Evolutionary conservation across 75 land plant species (phyloP).

Genomic region (Cryptomeria japonica): DNA sequence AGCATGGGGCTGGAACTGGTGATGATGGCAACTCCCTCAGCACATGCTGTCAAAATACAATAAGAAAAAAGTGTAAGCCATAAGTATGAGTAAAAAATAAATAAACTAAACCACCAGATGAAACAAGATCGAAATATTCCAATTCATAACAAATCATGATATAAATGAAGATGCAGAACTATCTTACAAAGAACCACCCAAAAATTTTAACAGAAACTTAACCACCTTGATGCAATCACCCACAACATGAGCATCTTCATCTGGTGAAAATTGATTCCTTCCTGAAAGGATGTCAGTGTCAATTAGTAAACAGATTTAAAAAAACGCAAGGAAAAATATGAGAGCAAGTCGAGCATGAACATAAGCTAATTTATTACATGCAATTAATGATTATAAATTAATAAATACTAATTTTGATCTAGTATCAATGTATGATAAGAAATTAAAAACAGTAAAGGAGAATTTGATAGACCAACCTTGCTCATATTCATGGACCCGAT

Average conservation of each 20-base stretch:
- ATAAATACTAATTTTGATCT: background rate
- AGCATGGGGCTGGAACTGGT: slow-evolving; percentile 99
- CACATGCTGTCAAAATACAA: slow-evolving; percentile 62
- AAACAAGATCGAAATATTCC: background rate
- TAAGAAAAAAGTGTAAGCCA: background rate
- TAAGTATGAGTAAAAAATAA: background rate
- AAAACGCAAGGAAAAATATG: background rate
- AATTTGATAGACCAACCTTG: slow-evolving; percentile 53
- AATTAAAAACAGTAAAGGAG: background rate
- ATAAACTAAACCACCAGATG: background rate
- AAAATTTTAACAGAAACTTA: background rate
- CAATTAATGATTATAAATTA: background rate
- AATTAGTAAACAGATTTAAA: background rate
- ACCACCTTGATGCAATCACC: slow-evolving; percentile 97
- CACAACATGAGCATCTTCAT: slow-evolving; percentile 97
- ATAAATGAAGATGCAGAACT: background rate
- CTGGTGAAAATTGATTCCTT: slow-evolving; percentile 74
- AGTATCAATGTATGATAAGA: background rate
- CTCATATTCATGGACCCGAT: slow-evolving; percentile 88
- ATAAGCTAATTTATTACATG: background rate
- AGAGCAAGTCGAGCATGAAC: background rate
- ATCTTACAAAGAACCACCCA: background rate
- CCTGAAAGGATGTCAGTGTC: slow-evolving; percentile 36
- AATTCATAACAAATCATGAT: background rate
- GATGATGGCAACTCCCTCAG: slow-evolving; percentile 97